phyloP scores from a whole-genome alignment of 1,284 basidiomycete species.

The Hemileia vastatrix region DNA sequence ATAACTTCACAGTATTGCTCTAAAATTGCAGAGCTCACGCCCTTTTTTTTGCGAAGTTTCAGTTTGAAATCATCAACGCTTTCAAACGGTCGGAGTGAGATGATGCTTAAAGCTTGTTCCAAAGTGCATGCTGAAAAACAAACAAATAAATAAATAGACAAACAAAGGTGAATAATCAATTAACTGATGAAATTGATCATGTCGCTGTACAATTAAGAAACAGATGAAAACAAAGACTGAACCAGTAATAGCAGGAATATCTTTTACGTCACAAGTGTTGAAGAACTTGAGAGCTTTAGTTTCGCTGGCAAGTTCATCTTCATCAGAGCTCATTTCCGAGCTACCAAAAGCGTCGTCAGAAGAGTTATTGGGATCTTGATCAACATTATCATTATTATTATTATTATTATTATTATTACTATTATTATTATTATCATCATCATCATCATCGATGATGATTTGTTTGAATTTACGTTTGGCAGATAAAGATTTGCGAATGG shows the following conservation, averaged over 20 bases:
- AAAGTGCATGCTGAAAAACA: constrained; percentile 59
- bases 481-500: no score
- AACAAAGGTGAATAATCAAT: neutral
- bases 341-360: no score
- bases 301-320: constrained; percentile 43
- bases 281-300: constrained; percentile 67
- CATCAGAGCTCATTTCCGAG: no score
- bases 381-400: no score
- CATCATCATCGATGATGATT: no score
- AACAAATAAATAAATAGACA: constrained; percentile 10
- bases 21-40: constrained; percentile 79
- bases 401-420: no score
- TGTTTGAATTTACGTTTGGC: no score
- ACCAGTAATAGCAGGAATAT: constrained; percentile 83
- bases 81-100: constrained; percentile 68
- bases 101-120: constrained; percentile 72
- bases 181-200: constrained; percentile 15
- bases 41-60: constrained; percentile 79
- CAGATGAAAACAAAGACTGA: constrained; percentile 37
- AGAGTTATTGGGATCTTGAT: no score
- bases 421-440: no score
- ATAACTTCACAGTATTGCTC: constrained; percentile 82
- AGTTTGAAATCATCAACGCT: constrained; percentile 65
- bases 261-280: constrained; percentile 63
- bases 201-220: constrained; percentile 18